phyloP scores from a whole-genome alignment of 495 filamentous ascomycete genomes.

The Darksidea phi region DNA sequence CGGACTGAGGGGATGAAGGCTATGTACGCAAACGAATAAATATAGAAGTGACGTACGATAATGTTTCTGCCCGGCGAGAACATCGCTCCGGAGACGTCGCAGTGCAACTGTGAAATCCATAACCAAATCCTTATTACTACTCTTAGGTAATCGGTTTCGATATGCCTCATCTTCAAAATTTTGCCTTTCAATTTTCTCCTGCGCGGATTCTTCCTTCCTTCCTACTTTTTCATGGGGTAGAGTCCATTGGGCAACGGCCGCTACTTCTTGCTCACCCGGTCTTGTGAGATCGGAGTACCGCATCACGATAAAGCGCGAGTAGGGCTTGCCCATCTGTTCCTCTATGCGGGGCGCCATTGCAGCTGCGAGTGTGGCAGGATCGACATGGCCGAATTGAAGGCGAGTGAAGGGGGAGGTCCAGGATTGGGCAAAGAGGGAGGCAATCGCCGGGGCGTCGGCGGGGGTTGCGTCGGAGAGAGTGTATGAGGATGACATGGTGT shows the following conservation, averaged over 20 bases:
- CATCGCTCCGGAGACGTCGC: conserved; percentile 3
- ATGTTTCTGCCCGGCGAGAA: conserved; percentile 1
- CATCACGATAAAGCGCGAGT: conserved; percentile 1
- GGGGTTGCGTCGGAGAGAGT: not conserved
- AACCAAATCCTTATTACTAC: conserved; percentile 30
- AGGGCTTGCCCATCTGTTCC: conserved; percentile 13
- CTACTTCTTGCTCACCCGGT: conserved; percentile 7
- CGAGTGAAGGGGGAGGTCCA: conserved; percentile 28
- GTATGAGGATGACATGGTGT: too few species aligned
- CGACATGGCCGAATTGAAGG: conserved; percentile 30
- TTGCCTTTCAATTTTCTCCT: conserved; percentile 23
- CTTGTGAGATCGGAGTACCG: conserved; percentile 1
- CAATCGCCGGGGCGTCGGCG: conserved; percentile 19
- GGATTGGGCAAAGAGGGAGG: conserved; percentile 25
- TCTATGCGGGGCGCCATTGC: conserved; percentile 25
- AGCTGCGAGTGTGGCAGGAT: conserved; percentile 4
- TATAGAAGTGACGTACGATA: conserved; percentile 20
- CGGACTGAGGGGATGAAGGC: too few species aligned
- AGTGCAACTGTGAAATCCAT: conserved; percentile 23
- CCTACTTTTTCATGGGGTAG: conserved; percentile 4
- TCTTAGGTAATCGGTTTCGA: conserved; percentile 21
- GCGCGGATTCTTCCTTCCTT: not conserved
- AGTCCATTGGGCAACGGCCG: conserved; percentile 27
- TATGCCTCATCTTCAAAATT: conserved; percentile 25
- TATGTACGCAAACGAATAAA: too few species aligned